Evolutionary conservation across 2,329 filamentous ascomycete genomes (phyloP).

Genomic region (Fusarium sacchari): DNA sequence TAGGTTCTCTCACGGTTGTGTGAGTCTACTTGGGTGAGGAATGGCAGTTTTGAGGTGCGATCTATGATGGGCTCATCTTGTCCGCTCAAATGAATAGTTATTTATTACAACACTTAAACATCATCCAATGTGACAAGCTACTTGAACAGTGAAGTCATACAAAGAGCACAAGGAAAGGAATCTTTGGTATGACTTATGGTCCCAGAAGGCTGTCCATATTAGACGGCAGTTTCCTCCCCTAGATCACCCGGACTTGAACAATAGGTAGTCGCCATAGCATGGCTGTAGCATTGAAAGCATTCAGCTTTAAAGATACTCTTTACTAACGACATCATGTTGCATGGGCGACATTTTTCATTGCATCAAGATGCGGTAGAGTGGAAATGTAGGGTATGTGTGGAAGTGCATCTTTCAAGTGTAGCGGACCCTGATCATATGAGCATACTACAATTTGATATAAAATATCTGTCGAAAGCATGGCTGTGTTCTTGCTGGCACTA

Average conservation of each 20-base stretch:
- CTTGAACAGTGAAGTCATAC: not conserved
- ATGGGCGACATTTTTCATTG: no score
- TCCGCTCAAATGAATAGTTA: no score
- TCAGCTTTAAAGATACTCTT: not conserved
- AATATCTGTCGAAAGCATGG: accelerated
- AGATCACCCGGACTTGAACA: not conserved
- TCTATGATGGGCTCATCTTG: no score
- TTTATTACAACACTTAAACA: no score
- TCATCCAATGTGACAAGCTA: no score
- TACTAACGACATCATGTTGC: not conserved
- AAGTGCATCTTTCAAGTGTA: not conserved
- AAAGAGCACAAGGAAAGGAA: not conserved
- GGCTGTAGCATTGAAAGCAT: not conserved
- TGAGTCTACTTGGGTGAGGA: no score
- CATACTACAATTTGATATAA: not conserved
- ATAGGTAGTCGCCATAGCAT: no score
- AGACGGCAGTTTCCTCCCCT: not conserved
- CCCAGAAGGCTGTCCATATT: not conserved
- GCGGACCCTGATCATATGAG: no score
- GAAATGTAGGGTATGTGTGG: not conserved
- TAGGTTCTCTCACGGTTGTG: no score
- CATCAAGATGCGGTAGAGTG: not conserved
- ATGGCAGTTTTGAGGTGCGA: no score
- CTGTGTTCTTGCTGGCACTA: not conserved
- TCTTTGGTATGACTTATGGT: not conserved